Base-by-base conservation (phyloP, 2,329 filamentous ascomycete species). In the Aspergillus uvarum region DNA sequence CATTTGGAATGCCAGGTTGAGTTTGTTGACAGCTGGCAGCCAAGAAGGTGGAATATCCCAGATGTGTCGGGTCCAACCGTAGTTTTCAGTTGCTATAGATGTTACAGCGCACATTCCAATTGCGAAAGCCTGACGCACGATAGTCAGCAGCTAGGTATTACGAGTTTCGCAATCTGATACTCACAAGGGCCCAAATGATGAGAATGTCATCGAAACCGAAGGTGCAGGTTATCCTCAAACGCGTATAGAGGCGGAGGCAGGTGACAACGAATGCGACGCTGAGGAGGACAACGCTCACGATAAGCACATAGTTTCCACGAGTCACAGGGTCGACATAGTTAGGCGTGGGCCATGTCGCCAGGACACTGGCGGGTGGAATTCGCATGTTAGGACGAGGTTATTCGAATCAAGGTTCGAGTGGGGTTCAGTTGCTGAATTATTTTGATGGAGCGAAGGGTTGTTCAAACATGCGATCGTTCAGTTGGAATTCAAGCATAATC, bases 171-270 rank as follows among this genome's bases (percentile, higher is more conserved):
- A 14, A 14, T 11, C 4, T 26, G 4, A 22, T 38, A 63, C 67
- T 22, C 65, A 81, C 62, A 65, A 82, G 73, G 10, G 78, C 77
- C 38, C 78, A 48, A 38, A 79, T 65, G 52, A 83, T 79, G 11
- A 83, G 65, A 19, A 76, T 60, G 65, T 83, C 81, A 60, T 83
- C 81, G 5, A 79, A 22, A 14, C 81, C 82, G 29, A 77, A 72
- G 21, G 77, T 82, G 62, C 73, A 78, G 11, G 78, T 78, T 26
- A 83, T 74, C 12, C 68, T 65, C 1, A 81, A 29, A 16, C 82
- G 75, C 16, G 80, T 80, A 69, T 78, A 83, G 49, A 83, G 70
- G 21, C 82, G 77, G 32, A 81, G 72, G 14, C 64, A 57, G 54
- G 80, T 78, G 2, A 81, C 68, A 1, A 79, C 29, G 10, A 78